Evolutionary conservation across 2,329 filamentous ascomycete genomes (phyloP), one percentile per base, ranked within the genome.

Genomic region (Trichoderma brevicompactum): DNA sequence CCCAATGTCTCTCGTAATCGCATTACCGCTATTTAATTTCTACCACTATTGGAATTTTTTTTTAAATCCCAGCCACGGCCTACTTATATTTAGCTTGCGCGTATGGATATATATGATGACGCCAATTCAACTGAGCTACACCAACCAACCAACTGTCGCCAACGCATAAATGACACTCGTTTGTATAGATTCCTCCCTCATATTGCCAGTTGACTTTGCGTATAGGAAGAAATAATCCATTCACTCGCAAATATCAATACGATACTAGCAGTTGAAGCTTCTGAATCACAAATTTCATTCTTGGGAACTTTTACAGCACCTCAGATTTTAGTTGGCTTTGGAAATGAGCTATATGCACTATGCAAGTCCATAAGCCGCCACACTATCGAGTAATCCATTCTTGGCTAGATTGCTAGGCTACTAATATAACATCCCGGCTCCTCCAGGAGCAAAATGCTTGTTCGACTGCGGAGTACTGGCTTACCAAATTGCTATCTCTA

Each of bases 281-380:
- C 12, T 34, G 58, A 19, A 41, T 9, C 17, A 43, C n/a, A 23
- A 3, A n/a, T 36, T 43, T 41, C 19, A 7, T 12, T 23, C 15
- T 40, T 28, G 13, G 28, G 10, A 38, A 38, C 32, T 43, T 34
- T 48, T 44, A 5, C 15, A 32, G 38, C n/a, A 23, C 1, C 48
- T 53, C 36, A 53, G 38, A 53, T 44, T 53, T 62, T 44, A 44
- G 48, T 34, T 17, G 34, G 49, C 59, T 15, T 52, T 8, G 19
- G 17, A 34, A 23, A 19, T 13, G 34, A 50, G 58, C 36, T 50
- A 28, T 15, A 28, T 50, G 41, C 40, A 7, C 43, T 48, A 59
- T 32, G 19, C 10, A 19, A 17, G 46, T 17, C 48, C 23, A 38
- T 62, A 53, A 62, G 59, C 59, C 59, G 59, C 59, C 59, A 62